Evolutionary conservation across 306 rosid genomes (phyloP).

Genomic region (Lathyrus oleraceus): DNA sequence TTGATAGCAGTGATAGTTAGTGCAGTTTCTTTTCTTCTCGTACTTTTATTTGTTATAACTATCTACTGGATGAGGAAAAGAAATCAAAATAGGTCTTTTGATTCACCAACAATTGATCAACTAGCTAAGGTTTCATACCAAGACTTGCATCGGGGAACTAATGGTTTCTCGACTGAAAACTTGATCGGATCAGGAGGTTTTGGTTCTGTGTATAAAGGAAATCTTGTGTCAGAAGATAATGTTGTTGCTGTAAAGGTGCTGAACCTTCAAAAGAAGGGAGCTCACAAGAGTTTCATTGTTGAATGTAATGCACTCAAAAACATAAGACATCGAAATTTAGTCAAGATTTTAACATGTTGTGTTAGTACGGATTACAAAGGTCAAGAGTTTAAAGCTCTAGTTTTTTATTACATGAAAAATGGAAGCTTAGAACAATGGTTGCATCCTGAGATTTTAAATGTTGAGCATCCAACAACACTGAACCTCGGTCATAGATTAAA

Average conservation of each 20-base stretch:
- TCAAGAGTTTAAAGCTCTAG: conserved; percentile 32
- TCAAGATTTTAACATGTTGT: conserved; percentile 29
- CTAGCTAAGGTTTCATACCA: conserved; percentile 26
- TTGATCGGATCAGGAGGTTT: conserved; percentile 18
- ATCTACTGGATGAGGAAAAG: conserved; percentile 14
- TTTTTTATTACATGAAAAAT: conserved; percentile 22
- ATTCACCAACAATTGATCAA: not conserved
- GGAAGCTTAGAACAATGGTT: conserved; percentile 32
- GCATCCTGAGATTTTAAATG: not conserved
- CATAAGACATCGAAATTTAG: conserved; percentile 24
- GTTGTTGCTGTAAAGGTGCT: conserved; percentile 30
- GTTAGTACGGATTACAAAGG: conserved; percentile 7
- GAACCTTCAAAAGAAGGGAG: conserved; percentile 27
- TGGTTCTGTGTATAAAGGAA: conserved; percentile 1
- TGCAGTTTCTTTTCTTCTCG: conserved; percentile 11
- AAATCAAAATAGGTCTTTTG: not conserved
- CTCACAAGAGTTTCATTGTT: conserved; percentile 24
- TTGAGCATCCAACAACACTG: not conserved
- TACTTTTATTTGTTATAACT: not conserved
- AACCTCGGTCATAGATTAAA: conserved; percentile 1
- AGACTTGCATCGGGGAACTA: not conserved
- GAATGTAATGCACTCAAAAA: conserved; percentile 29
- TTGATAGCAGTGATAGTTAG: not conserved
- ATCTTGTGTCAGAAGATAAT: not conserved
- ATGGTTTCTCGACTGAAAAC: not conserved